Evolutionary conservation across 495 filamentous ascomycete genomes (phyloP), one percentile per base, ranked within the genome.

Genomic region (Tuber magnatum): DNA sequence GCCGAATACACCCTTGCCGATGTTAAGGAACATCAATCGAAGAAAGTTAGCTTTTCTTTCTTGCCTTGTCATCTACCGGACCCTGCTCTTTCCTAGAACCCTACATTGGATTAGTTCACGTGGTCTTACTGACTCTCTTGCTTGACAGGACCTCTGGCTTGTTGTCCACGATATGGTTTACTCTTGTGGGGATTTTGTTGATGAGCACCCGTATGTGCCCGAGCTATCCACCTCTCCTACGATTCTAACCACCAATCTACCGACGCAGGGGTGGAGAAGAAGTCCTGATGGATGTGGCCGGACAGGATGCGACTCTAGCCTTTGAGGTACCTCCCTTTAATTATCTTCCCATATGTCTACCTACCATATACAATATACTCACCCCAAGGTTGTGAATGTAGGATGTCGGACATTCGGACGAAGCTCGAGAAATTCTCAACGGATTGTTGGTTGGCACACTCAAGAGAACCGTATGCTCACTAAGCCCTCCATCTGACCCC

Each of bases 321-420:
- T 99, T 99, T 84, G 95, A 99, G 73, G 81, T 82, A 73, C 41
- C 69, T 24, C 43, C 43, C 42, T 32, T 16, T 71, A 16, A 41
- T 69, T 44, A 41, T 14, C 18, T 40, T 68, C 69, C 56, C 1
- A 70, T 71, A 32, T 43, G 28, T 46, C 41, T 56, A 69, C n/a
- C n/a, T n/a, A n/a, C n/a, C n/a, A n/a, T n/a, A n/a, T n/a, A n/a
- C 56, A 43, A n/a, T 14, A 74, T 76, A 28, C 68, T 80, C 48
- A 80, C 77, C 71, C 61, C 28, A 18, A 28, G 56, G 28, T 70
- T 28, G 71, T 71, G 69, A 74, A 68, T 74, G 10, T 43, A 82
- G 87, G 96, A 99, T 85, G 96, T 99, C 84, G 96, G 96, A 77
- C 96, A 99, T 91, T 95, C 92, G 84, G 96, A 99, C 84, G 96